Evolutionary conservation across 768 basidiomycete species (phyloP).

Genomic region (Panaeolus cyanescens): DNA sequence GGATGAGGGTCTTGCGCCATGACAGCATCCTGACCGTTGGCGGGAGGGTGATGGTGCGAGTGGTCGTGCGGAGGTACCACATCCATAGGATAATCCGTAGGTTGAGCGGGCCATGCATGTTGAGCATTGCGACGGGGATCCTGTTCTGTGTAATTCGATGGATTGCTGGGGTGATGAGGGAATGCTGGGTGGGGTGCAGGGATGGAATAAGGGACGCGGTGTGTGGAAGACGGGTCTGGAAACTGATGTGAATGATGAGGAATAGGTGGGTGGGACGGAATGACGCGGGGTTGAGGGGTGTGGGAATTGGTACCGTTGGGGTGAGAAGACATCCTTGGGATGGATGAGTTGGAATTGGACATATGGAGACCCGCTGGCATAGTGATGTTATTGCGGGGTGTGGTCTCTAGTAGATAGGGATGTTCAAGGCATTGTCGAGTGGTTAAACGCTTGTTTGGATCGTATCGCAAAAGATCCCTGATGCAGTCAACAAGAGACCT

Average conservation of each 20-base stretch:
- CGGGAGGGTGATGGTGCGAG: slow-evolving; percentile 47
- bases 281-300: slow-evolving; percentile 33
- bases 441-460: slow-evolving; percentile 85
- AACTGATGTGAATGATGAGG: slow-evolving; percentile 42
- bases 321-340: slow-evolving; percentile 29
- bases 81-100: slow-evolving; percentile 64
- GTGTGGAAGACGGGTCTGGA: slow-evolving; percentile 50
- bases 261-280: slow-evolving; percentile 51
- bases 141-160: slow-evolving; percentile 23
- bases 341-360: slow-evolving; percentile 37
- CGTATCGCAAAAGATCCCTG: slow-evolving; percentile 87
- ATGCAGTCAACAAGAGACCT: slow-evolving; percentile 88
- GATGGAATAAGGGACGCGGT: slow-evolving; percentile 52
- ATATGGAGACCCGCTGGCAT: slow-evolving; percentile 54
- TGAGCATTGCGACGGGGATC: slow-evolving; percentile 32
- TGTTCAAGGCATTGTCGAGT: slow-evolving; percentile 87
- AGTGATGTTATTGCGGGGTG: slow-evolving; percentile 65
- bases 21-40: slow-evolving; percentile 54
- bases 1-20: slow-evolving; percentile 55
- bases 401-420: slow-evolving; percentile 83
- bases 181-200: slow-evolving; percentile 16
- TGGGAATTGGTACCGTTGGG: slow-evolving; percentile 37
- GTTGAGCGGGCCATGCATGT: slow-evolving; percentile 27
- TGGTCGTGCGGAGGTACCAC: slow-evolving; percentile 51
- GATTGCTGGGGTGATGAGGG: slow-evolving; percentile 13